Percentiles rank a stretch among this genome's conserved stretches.
These are phyloP conservation scores for Auricularia heimuer DNA, from an alignment of 768 basidiomycete species.

Conservation along the genomic window DNA sequence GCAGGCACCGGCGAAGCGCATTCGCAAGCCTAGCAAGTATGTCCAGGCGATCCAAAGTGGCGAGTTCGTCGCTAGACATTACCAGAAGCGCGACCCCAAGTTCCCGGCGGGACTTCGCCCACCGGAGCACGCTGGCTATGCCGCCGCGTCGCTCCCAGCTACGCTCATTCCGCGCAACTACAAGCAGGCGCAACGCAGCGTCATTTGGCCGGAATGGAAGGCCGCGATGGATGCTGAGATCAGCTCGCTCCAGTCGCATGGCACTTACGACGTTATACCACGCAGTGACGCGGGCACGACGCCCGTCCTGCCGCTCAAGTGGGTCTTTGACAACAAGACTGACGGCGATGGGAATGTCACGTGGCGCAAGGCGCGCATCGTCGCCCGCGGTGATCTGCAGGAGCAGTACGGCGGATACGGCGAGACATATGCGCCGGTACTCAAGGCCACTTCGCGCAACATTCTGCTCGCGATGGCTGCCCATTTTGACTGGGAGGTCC, in stretches of 20 bases:
- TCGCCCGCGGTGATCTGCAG: constrained; percentile 34
- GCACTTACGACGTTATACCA: constrained; percentile 15
- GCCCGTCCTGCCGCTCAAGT: constrained; percentile 15
- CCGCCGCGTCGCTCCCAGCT: too few species aligned
- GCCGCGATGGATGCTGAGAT: constrained; percentile 17
- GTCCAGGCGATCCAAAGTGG: too few species aligned
- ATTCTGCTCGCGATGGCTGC: constrained; percentile 30
- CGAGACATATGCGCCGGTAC: constrained; percentile 14
- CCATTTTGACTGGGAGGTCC: constrained; percentile 24
- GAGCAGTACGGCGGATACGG: constrained; percentile 24
- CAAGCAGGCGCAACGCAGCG: too few species aligned
- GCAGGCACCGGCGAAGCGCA: too few species aligned
- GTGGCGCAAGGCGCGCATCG: too few species aligned
- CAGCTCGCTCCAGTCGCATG: constrained; percentile 7
- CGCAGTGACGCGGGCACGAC: constrained; percentile 9
- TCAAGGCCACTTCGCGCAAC: constrained; percentile 19
- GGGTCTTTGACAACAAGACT: constrained; percentile 22
- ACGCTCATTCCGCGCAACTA: too few species aligned
- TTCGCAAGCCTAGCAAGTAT: too few species aligned
- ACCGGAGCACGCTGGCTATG: too few species aligned
- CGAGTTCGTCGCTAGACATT: too few species aligned
- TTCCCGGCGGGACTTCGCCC: too few species aligned
- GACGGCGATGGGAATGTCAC: constrained; percentile 16
- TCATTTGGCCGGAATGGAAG: constrained; percentile 10
- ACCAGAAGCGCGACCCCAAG: too few species aligned